Evolutionary conservation across 306 rosid genomes (phyloP), one percentile per base, ranked within the genome.

Genomic region (Pachyrhizus erosus): DNA sequence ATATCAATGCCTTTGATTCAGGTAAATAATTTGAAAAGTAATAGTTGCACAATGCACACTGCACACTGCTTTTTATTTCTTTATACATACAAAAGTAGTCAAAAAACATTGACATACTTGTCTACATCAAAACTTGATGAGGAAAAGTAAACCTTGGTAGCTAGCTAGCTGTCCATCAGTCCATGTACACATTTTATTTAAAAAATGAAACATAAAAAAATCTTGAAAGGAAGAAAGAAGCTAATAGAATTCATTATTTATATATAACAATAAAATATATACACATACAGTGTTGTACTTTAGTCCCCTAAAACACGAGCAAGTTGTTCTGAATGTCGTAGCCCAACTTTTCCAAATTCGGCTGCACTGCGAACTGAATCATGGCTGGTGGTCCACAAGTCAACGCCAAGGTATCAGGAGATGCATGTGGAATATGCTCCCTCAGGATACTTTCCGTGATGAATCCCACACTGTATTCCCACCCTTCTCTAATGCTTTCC

Each of bases 341-440:
- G 0, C 91, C 91, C 84, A 95, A 66, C 85, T 91, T 91, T 88
- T 91, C 94, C 88, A 95, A 80, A 80, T 91, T 88, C 0, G 92
- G 90, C 83, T 86, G 83, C 52, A 93, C 98, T 0, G 96, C 96
- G 27, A 84, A 87, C 84, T 91, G 89, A 83, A 95, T 89, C 99
- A 95, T 90, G 0, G 91, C 90, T 7, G 97, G 98, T n/a, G 98
- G 91, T 3, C 98, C 97, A 75, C 97, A 94, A 0, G 87, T 86
- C 76, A 94, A 73, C 4, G 98, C 98, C 83, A 94, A 57, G 18
- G 90, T 85, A 51, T 81, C 88, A 0, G 76, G 84, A 0, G 91
- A 84, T n/a, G 91, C 91, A 9, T 26, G 64, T 0, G 97, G 98
- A 39, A 88, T 14, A 54, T 94, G 97, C 76, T 90, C 91, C 82